Evolutionary conservation across 2,329 filamentous ascomycete species (phyloP).

Genomic region (Fusarium humuli): DNA sequence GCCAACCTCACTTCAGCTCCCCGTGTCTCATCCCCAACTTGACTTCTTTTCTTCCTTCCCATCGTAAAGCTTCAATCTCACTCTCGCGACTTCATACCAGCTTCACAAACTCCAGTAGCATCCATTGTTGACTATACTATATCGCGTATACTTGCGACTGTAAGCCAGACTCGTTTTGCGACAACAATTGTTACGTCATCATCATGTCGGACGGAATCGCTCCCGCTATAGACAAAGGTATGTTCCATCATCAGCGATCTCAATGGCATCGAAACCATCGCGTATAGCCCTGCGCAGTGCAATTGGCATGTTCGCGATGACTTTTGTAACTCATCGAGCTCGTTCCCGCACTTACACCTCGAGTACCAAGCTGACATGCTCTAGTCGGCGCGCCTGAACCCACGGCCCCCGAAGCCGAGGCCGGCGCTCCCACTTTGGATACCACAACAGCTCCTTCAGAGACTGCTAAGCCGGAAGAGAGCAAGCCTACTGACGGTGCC

Average conservation of each 20-base stretch:
- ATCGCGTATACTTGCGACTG: conserved; percentile 23
- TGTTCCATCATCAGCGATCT: conserved; percentile 32
- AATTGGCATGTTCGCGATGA: conserved; percentile 35
- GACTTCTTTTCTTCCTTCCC: conserved; percentile 34
- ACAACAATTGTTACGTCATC: conserved; percentile 50
- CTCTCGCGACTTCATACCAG: conserved; percentile 14
- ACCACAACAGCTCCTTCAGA: conserved; percentile 41
- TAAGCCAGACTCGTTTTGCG: conserved; percentile 36
- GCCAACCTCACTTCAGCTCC: conserved; percentile 37
- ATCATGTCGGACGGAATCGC: conserved; percentile 52
- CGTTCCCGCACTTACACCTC: not conserved
- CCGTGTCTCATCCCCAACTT: conserved; percentile 38
- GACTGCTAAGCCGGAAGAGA: conserved; percentile 39
- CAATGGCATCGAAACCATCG: conserved; percentile 15
- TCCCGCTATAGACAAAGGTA: conserved; percentile 54
- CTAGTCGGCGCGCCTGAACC: conserved; percentile 49
- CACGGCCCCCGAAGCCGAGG: conserved; percentile 46
- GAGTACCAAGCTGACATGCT: conserved; percentile 28
- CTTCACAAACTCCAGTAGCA: conserved; percentile 18
- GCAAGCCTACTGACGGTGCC: conserved; percentile 29
- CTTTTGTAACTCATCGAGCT: not conserved
- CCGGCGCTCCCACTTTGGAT: conserved; percentile 45
- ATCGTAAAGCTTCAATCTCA: conserved; percentile 26
- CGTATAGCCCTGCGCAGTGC: not conserved
- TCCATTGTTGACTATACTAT: conserved; percentile 12